Conservation (phyloP, 352 stramenopile genomes). For the Globisporangium acanthophoron region DNA sequence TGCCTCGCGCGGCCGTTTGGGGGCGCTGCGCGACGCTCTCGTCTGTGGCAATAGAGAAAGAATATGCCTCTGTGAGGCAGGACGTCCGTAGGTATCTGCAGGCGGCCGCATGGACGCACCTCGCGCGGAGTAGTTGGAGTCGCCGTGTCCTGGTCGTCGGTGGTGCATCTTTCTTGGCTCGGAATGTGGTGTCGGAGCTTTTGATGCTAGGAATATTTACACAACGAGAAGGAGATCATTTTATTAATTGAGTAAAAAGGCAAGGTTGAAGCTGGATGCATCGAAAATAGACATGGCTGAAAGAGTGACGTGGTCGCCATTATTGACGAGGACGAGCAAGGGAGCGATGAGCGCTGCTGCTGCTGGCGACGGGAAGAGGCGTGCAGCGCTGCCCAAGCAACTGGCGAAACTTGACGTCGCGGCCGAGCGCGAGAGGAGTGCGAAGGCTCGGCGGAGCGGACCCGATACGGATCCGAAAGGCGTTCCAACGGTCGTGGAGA, state of each 20-base stretch:
- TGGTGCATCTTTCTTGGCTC: conserved; percentile 13
- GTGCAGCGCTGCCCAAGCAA: conserved; percentile 10
- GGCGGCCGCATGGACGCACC: no score
- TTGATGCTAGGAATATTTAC: no score
- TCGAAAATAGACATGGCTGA: background rate
- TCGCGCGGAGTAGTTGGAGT: background rate
- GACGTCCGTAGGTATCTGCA: background rate
- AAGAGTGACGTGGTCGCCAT: no score
- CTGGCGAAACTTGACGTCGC: conserved; percentile 22
- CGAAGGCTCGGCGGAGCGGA: conserved; percentile 1
- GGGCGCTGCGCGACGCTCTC: conserved; percentile 3
- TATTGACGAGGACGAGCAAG: background rate
- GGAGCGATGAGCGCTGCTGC: background rate
- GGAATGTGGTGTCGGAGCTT: no score
- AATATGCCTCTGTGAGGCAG: background rate
- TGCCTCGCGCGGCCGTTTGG: background rate
- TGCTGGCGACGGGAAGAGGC: conserved; percentile 3
- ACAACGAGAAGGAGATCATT: no score
- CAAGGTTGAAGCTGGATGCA: no score
- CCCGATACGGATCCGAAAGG: background rate
- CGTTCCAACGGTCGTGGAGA: no score
- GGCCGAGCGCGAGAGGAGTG: conserved; percentile 20
- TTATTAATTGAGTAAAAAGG: no score
- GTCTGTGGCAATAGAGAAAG: background rate
- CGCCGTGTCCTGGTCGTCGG: conserved; percentile 17